A percentile compares a stretch with the other conserved stretches of the same genome.
Evolutionary conservation across 495 filamentous ascomycete species (phyloP).

Genomic region (Tuber calosporum): DNA sequence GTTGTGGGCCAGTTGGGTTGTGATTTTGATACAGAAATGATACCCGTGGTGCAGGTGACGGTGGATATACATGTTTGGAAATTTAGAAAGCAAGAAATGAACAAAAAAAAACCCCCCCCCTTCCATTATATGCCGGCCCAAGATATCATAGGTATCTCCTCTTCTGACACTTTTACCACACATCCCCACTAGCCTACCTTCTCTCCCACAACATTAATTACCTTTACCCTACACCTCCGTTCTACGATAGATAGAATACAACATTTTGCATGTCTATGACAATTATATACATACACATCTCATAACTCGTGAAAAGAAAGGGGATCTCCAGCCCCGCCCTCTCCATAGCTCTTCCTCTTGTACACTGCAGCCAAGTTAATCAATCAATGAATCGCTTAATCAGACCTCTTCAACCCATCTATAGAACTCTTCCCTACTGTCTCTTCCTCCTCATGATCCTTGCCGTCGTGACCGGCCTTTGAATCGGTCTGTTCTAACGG

Average conservation of each 20-base stretch:
- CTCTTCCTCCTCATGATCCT: conserved; percentile 15
- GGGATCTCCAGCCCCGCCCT: background rate
- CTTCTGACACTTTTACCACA: background rate
- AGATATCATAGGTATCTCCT: background rate
- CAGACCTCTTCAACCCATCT: conserved; percentile 29
- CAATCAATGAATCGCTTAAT: conserved; percentile 12
- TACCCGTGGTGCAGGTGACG: background rate
- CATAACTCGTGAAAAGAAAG: background rate
- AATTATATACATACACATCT: background rate
- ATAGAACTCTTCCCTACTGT: conserved; percentile 16
- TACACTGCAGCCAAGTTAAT: background rate
- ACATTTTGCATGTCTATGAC: background rate
- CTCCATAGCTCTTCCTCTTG: background rate
- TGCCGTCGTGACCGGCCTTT: conserved; percentile 25
- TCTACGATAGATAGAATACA: background rate
- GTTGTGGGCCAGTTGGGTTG: background rate
- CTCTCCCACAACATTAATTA: background rate
- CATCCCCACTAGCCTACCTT: background rate
- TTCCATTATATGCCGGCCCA: background rate
- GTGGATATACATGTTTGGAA: background rate
- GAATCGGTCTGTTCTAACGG: conserved; percentile 33
- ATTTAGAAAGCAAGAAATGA: background rate
- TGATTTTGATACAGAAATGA: background rate
- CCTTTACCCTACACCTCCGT: background rate
- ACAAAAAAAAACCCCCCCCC: background rate